Base-by-base conservation (phyloP, 257 asterid species). In the Ballota nigra region DNA sequence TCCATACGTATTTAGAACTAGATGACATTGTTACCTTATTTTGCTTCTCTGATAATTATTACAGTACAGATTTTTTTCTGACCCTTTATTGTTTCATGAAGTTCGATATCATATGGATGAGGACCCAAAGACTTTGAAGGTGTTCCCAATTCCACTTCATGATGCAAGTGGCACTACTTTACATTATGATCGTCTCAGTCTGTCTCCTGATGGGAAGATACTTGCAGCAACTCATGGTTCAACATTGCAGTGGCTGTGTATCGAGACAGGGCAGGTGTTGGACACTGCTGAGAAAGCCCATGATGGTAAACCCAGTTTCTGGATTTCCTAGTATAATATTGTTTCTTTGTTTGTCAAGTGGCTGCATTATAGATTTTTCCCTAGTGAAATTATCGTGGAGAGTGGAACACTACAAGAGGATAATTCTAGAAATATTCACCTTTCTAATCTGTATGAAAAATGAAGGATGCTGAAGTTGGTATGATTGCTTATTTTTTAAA, bases 231-330 rank as follows among this genome's bases (percentile, higher is more conserved):
- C 92, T 72, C 97, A 92, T 76, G 99, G 99, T 72, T 80, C 98
- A 67, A 87, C 87, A 52, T 58, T 95, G 82, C 99, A 94, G 82
- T 94, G 99, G 99, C 80, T 94, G 69, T 86, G 87, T 69, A 69
- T 86, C 9, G 99, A 87, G 81, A 89, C 92, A 7, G 99, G 98
- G 68, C 78, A 83, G 85, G 88, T 95, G 84, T 78, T 95, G 89
- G 99, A 92, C 79, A 87, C 86, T 24, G 96, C 97, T 82, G 98
- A 92, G 78, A 92, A 81, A 72, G 92, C 99, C 77, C 99, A 95
- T 70, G 98, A 92, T 74, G 98, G 99, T 95, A 88, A 77, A 62
- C 62, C 73, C 71, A 38, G 52, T 70, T 62, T 68, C 57, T 57
- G 11, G 15, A 13, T 64, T 65, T 53, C 51, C 52, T 15, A 11